Evolutionary conservation across 2,329 filamentous ascomycete genomes (phyloP), one percentile per base, ranked within the genome.

Genomic region (Phialocephala sp.): DNA sequence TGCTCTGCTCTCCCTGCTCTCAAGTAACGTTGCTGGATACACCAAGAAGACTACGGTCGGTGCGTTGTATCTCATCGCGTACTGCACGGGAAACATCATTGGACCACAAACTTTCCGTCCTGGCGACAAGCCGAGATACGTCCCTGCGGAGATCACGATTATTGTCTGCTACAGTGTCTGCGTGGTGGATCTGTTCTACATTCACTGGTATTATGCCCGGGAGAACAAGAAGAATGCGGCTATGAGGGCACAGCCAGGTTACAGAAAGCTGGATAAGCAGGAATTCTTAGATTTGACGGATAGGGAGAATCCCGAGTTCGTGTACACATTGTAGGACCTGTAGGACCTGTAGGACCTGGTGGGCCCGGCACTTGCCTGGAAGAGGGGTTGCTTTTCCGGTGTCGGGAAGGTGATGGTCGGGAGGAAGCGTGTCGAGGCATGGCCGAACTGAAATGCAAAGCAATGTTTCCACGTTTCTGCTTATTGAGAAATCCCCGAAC

Each of bases 21-120:
- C 81, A 32, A 78, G 75, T 18, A 84, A 84, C 64, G 75, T 80
- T 2, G 80, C 79, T 6, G 81, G 82, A 0, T 80, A 84, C 63
- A 82, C 81, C 2, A 84, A 84, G 74, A 83, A 83, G 66, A 79
- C 82, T 27, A 81, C 80, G 0, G 78, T 80, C 57, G 82, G 81
- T 47, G 81, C 81, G 0, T 69, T 84, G n/a, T 74, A 72, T 35
- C 63, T 76, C 9, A 79, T 82, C 2, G 83, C 79, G 1, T 86
- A 85, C 65, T 85, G 83, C 61, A 77, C 83, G 1, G 84, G 83
- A 0, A 84, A 84, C 69, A 85, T 86, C 64, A 82, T 85, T 37
- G 83, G 84, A 4, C 74, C 75, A 2, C 75, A 76, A 37, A 72
- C 71, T 9, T 76, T 76, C 52, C 68, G 82, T 69, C 71, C 72